Evolutionary conservation across 2,329 filamentous ascomycete genomes (phyloP).

Genomic region (Ophiostoma fasciatum): DNA sequence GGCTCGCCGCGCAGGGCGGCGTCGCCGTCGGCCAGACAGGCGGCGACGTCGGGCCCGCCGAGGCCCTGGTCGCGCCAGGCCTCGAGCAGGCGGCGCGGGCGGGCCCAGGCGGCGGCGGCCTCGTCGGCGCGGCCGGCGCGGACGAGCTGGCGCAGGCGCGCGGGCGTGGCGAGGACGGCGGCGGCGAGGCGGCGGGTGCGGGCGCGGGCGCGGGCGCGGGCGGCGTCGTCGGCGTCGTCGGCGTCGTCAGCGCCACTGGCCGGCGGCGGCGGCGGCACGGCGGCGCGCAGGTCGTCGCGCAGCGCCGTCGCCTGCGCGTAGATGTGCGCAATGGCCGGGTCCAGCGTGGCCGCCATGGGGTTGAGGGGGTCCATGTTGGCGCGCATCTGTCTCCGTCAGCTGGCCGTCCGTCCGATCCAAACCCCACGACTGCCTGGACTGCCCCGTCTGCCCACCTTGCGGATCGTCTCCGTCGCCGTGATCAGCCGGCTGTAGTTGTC

Average conservation of each 20-base stretch:
- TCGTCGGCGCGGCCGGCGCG: slow-evolving; percentile 44
- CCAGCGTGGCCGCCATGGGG: slow-evolving; percentile 57
- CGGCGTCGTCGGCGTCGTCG: slow-evolving; percentile 24
- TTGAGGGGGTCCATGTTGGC: slow-evolving; percentile 67
- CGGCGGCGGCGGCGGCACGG: slow-evolving; percentile 32
- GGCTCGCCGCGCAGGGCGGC: slow-evolving; percentile 24
- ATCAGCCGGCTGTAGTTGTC: slow-evolving; percentile 98
- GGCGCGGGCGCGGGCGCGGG: slow-evolving; percentile 21
- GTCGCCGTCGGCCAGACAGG: slow-evolving; percentile 39
- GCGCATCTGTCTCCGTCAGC: slow-evolving; percentile 42
- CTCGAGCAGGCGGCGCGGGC: slow-evolving; percentile 35
- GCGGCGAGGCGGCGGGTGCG: slow-evolving; percentile 41
- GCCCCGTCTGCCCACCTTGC: slow-evolving; percentile 54
- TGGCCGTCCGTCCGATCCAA: too few species aligned
- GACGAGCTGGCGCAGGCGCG: slow-evolving; percentile 41
- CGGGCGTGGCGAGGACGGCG: slow-evolving; percentile 48
- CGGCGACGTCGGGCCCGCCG: slow-evolving; percentile 39
- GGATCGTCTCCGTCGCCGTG: slow-evolving; percentile 89
- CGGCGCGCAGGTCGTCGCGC: slow-evolving; percentile 33
- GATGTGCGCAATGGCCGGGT: slow-evolving; percentile 60
- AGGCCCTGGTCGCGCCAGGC: slow-evolving; percentile 39
- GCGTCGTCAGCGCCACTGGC: too few species aligned
- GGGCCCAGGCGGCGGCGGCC: slow-evolving; percentile 42
- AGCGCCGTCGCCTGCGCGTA: slow-evolving; percentile 46
- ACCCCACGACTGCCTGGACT: too few species aligned